These are phyloP conservation scores for Pythium vanterpoolii DNA, from an alignment of 352 stramenopile species.

Conservation along the genomic window DNA sequence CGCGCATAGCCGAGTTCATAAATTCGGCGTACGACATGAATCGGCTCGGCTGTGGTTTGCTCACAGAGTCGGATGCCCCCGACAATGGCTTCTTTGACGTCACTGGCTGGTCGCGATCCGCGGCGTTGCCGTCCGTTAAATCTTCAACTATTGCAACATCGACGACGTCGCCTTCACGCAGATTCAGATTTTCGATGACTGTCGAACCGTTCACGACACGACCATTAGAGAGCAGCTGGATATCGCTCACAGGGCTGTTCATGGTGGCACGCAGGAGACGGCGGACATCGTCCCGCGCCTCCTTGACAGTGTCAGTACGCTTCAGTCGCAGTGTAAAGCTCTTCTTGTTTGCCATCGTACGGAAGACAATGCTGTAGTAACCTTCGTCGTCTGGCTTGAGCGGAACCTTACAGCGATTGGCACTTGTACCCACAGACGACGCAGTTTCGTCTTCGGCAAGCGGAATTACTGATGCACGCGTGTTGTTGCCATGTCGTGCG, in stretches of 20 bases:
- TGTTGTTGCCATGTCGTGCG: constrained; percentile 6
- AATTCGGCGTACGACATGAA: constrained; percentile 86
- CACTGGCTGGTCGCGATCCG: background rate
- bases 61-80: constrained; percentile 1
- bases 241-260: constrained; percentile 39
- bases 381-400: constrained; percentile 50
- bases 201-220: constrained; percentile 48
- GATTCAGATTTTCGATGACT: constrained; percentile 41
- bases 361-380: constrained; percentile 58
- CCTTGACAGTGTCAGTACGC: constrained; percentile 47
- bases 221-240: constrained; percentile 62
- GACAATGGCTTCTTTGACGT: constrained; percentile 3
- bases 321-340: constrained; percentile 57
- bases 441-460: constrained; percentile 44
- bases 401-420: constrained; percentile 19
- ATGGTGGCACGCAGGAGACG: constrained; percentile 48
- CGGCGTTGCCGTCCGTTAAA: background rate
- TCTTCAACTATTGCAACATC: constrained; percentile 73
- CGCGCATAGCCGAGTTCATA: constrained; percentile 51
- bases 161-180: constrained; percentile 64
- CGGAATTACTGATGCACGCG: constrained; percentile 56
- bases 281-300: constrained; percentile 57
- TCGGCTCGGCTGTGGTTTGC: constrained; percentile 24
- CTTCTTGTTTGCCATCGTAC: constrained; percentile 68
- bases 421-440: background rate